These are phyloP conservation scores for Leucocoprinus sp. DNA, from an alignment of 768 basidiomycete genomes.

Conservation along the genomic window DNA sequence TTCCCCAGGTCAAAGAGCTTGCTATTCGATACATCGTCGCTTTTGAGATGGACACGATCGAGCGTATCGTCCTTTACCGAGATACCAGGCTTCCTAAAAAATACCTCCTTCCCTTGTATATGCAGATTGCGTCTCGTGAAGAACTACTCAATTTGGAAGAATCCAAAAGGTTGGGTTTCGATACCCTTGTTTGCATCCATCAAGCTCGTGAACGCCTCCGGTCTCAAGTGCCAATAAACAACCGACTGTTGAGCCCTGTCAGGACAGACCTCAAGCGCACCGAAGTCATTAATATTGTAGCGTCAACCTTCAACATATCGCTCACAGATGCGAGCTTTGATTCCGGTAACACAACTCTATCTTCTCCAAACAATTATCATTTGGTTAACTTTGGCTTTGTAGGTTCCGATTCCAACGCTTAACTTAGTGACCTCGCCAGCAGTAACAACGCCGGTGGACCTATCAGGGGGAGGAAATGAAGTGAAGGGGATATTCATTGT, in stretches of 20 bases:
- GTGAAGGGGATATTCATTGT: background rate
- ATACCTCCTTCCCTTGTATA: constrained; percentile 48
- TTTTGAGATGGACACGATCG: constrained; percentile 1
- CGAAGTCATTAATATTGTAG: constrained; percentile 13
- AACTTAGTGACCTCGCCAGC: background rate
- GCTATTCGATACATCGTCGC: constrained; percentile 1
- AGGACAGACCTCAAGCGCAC: constrained; percentile 14
- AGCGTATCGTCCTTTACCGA: constrained; percentile 44
- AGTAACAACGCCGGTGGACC: background rate
- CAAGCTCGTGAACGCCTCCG: constrained; percentile 42
- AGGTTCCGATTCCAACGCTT: background rate
- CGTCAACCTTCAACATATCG: constrained; percentile 4
- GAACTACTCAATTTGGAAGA: constrained; percentile 48
- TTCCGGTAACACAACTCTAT: background rate
- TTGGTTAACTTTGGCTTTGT: background rate
- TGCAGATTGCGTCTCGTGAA: constrained; percentile 41
- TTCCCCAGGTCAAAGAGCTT: constrained; percentile 6
- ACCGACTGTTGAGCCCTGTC: constrained; percentile 16
- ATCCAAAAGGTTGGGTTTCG: constrained; percentile 43
- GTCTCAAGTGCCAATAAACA: constrained; percentile 16
- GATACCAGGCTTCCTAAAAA: constrained; percentile 37
- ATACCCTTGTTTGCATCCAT: constrained; percentile 40
- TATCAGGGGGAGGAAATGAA: background rate
- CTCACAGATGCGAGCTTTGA: background rate
- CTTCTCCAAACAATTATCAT: background rate